Evolutionary conservation across 2,329 filamentous ascomycete species (phyloP), one percentile per base, ranked within the genome.

Genomic region (Diplocarpon mali): DNA sequence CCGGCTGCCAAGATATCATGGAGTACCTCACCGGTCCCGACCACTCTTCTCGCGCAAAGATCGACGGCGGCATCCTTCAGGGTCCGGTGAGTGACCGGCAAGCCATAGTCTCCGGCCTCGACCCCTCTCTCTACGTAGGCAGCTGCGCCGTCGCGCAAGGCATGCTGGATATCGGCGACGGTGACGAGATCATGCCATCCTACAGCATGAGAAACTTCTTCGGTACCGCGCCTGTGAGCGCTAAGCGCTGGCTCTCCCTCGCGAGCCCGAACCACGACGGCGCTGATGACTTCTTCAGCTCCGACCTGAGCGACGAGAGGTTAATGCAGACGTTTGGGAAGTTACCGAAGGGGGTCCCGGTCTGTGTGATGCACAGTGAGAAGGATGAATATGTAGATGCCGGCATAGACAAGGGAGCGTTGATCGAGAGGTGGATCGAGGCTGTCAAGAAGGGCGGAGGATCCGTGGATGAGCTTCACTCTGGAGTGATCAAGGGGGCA

Each of bases 201-300:
- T 49, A 45, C 14, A 39, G 48, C 7, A 58, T 43, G 41, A 32
- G 44, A 51, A 13, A 45, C 54, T 5, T 56, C 65, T 34, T 62
- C 61, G 32, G 34, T 5, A 49, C 56, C 2, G 65, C 65, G 0
- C 71, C 73, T 0, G 63, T 81, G 4, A 71, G 66, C n/a, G 75
- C 78, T 7, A 65, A 66, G 37, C 61, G 80, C 35, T 81, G 77
- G 60, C 59, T 80, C 30, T 76, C 74, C 38, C 64, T 84, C 6
- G 66, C 71, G 0, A 73, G 69, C 16, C 75, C 75, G 0, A 66
- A 69, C 38, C 63, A 68, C 40, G 69, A 70, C 24, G 75, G 73
- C 2, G 73, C 75, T 38, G 81, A 85, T 60, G 81, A 85, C 59
- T 76, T 78, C 51, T 85, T 85, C 62, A 80, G 75, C 44, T 75